Conservation (phyloP, 352 stramenopile genomes). For the Pilasporangium apinafurcum region DNA sequence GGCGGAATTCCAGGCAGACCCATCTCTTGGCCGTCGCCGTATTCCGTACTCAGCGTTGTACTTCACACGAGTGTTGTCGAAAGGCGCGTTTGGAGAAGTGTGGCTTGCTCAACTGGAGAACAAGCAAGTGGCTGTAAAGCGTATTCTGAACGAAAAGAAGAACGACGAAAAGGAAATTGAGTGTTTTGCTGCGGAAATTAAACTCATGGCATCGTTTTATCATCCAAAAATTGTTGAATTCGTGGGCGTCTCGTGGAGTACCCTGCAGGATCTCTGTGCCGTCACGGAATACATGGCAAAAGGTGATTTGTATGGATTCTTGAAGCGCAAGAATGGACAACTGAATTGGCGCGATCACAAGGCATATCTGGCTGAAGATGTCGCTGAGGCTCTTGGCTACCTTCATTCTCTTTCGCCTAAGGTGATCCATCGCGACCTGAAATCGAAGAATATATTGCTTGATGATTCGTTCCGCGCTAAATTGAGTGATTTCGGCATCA, state of each 20-base stretch:
- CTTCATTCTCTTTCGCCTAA: conserved; percentile 64
- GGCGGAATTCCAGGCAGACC: conserved; percentile 63
- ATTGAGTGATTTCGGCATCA: conserved; percentile 75
- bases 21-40: conserved; percentile 34
- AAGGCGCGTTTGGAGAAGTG: conserved; percentile 83
- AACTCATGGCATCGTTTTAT: conserved; percentile 77
- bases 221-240: conserved; percentile 85
- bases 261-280: conserved; percentile 56
- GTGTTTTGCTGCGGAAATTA: conserved; percentile 81
- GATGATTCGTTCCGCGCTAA: conserved; percentile 59
- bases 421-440: conserved; percentile 79
- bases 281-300: conserved; percentile 83
- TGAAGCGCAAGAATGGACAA: conserved; percentile 59
- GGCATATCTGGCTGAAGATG: conserved; percentile 64
- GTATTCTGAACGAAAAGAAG: conserved; percentile 74
- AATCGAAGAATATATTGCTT: conserved; percentile 75
- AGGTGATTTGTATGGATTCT: conserved; percentile 66
- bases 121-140: conserved; percentile 73
- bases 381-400: conserved; percentile 67
- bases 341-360: conserved; percentile 74
- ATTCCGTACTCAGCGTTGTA: conserved; percentile 73
- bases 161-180: conserved; percentile 82
- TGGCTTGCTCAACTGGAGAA: conserved; percentile 81
- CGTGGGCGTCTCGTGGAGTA: conserved; percentile 70
- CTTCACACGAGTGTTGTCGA: conserved; percentile 79